Evolutionary conservation across 352 stramenopile species (phyloP).

Genomic region (Phytophthora sansomeana): DNA sequence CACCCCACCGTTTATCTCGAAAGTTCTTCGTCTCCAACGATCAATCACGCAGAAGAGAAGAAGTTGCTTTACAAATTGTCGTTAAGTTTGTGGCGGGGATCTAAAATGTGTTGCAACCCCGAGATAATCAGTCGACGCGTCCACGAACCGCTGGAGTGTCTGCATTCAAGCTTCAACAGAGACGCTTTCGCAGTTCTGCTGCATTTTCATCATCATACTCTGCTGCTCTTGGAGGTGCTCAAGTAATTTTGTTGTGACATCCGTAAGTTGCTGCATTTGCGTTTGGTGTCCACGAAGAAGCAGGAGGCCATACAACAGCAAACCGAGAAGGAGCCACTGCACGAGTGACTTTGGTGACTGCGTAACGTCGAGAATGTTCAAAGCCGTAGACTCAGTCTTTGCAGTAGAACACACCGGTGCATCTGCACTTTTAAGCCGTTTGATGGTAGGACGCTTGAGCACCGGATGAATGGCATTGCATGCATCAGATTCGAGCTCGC

Average conservation of each 20-base stretch:
- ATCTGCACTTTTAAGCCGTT: slow-evolving; percentile 14
- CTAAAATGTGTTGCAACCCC: slow-evolving; percentile 1
- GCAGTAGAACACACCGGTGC: background rate
- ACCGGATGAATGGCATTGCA: slow-evolving; percentile 18
- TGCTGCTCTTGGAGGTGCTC: slow-evolving; percentile 42
- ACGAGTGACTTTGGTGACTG: slow-evolving; percentile 22
- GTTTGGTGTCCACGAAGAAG: slow-evolving; percentile 49
- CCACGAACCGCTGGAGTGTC: slow-evolving; percentile 39
- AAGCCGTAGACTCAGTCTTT: slow-evolving; percentile 1
- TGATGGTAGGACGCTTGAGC: slow-evolving; percentile 20
- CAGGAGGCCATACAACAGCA: slow-evolving; percentile 49
- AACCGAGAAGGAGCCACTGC: slow-evolving; percentile 43
- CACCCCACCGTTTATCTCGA: too few relatives aligned
- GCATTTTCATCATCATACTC: slow-evolving; percentile 28
- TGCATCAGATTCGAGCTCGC: slow-evolving; percentile 30
- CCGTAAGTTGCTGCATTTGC: slow-evolving; percentile 54
- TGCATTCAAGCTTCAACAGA: slow-evolving; percentile 33
- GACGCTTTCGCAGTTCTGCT: slow-evolving; percentile 36
- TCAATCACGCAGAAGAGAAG: too few relatives aligned
- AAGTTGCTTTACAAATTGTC: too few relatives aligned
- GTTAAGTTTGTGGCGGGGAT: too few relatives aligned
- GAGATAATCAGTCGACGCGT: slow-evolving; percentile 29
- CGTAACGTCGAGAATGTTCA: background rate
- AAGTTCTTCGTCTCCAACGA: too few relatives aligned
- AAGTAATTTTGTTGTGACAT: slow-evolving; percentile 46